Percentiles rank a stretch among this genome's conserved stretches.
Conservation (phyloP, 2,329 filamentous ascomycete genomes). For the Zarea fungicola region DNA sequence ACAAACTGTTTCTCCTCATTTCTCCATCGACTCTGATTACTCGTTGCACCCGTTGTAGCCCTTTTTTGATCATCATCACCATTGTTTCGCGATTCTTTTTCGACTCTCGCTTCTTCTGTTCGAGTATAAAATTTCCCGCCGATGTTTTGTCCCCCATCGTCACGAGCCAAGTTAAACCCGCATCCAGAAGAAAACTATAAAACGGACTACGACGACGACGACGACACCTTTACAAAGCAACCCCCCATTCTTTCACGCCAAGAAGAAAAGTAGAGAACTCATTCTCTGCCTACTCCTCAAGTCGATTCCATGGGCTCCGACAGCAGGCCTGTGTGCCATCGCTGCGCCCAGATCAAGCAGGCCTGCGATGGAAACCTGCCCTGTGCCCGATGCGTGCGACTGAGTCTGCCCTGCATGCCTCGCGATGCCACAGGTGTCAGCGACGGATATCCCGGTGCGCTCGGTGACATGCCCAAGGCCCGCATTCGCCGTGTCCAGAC, state of each 20-base stretch:
- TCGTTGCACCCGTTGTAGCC: too few species aligned
- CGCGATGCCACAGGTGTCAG: constrained; percentile 18
- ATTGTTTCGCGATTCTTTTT: too few species aligned
- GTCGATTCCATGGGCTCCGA: constrained; percentile 23
- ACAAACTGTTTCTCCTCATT: not conserved
- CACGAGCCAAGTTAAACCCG: too few species aligned
- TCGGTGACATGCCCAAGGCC: constrained; percentile 26
- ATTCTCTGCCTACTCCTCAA: not conserved
- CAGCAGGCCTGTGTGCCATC: constrained; percentile 27
- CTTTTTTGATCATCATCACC: too few species aligned
- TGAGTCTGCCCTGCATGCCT: constrained; percentile 28
- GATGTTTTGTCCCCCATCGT: too few species aligned
- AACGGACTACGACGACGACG: too few species aligned
- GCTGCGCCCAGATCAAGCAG: constrained; percentile 33
- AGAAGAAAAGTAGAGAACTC: too few species aligned
- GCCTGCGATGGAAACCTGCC: constrained; percentile 29
- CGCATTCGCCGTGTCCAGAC: constrained; percentile 31
- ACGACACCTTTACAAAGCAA: too few species aligned
- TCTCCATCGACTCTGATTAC: not conserved
- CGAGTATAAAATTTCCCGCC: too few species aligned
- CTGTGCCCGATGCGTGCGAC: constrained; percentile 28
- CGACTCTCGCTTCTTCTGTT: too few species aligned
- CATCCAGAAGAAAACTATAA: too few species aligned
- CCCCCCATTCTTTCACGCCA: too few species aligned
- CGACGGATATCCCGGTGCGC: not conserved